A percentile compares a stretch with the other conserved stretches of the same genome.
phyloP scores from a whole-genome alignment of 306 rosid species.

The Inga laurina region DNA sequence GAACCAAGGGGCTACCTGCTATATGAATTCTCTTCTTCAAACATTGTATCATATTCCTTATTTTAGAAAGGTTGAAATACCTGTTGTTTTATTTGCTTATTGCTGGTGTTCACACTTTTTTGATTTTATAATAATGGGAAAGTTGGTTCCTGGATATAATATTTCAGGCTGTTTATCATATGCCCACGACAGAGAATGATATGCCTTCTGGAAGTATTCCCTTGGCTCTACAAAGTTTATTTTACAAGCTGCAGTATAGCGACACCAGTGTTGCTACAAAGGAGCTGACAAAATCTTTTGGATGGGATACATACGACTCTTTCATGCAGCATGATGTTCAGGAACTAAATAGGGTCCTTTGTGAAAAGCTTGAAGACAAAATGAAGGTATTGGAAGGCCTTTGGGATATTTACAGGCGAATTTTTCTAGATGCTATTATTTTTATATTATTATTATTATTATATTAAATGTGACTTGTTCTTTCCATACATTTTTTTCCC shows the following conservation, averaged over 20 bases:
- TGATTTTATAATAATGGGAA: constrained; percentile 26
- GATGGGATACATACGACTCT: constrained; percentile 89
- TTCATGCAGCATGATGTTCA: constrained; percentile 94
- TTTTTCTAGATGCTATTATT: neutral
- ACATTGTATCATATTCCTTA: constrained; percentile 81
- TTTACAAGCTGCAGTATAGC: constrained; percentile 83
- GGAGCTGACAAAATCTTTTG: constrained; percentile 85
- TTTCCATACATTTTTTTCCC: constrained; percentile 11
- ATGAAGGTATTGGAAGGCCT: constrained; percentile 57
- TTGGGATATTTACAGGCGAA: constrained; percentile 8
- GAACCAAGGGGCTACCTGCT: constrained; percentile 89
- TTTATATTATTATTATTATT: neutral
- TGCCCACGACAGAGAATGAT: constrained; percentile 90
- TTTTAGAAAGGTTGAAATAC: constrained; percentile 67
- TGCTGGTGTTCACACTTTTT: constrained; percentile 12
- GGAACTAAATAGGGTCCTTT: constrained; percentile 74
- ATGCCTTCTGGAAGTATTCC: constrained; percentile 83
- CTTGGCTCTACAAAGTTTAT: constrained; percentile 77
- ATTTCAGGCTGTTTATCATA: constrained; percentile 87
- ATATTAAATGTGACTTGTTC: constrained; percentile 15
- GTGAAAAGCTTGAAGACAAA: constrained; percentile 84
- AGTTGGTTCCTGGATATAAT: constrained; percentile 27
- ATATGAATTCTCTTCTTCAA: constrained; percentile 84
- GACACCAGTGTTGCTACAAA: constrained; percentile 82
- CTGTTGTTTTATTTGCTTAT: constrained; percentile 20